Conservation (phyloP, 768 basidiomycete species). For the Kondoa malvinella region DNA sequence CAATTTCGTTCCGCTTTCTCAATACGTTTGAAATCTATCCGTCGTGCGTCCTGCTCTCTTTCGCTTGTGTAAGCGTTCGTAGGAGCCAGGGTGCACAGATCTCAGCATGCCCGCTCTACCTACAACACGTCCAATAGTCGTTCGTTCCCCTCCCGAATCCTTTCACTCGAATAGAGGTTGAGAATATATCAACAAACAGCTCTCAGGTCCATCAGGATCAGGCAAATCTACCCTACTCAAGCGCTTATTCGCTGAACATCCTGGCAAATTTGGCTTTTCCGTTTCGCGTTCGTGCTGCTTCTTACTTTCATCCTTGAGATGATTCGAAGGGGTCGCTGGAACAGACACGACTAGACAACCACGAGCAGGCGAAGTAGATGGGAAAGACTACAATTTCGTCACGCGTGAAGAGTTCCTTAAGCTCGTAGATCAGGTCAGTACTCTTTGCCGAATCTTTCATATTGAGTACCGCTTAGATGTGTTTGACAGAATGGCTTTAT, state of each 20-base stretch:
- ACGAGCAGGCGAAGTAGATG: conserved; percentile 62
- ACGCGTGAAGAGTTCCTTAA: conserved; percentile 50
- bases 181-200: neutral
- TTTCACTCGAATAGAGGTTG: neutral
- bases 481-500: conserved; percentile 50
- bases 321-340: neutral
- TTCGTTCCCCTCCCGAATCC: conserved; percentile 13
- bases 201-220: conserved; percentile 55
- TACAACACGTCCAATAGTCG: conserved; percentile 7
- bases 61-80: no score
- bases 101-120: neutral
- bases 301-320: neutral
- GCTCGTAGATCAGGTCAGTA: conserved; percentile 40
- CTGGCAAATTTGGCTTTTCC: conserved; percentile 76
- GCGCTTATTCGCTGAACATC: conserved; percentile 61
- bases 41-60: neutral
- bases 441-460: neutral
- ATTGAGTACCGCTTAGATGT: neutral
- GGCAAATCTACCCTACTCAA: conserved; percentile 82
- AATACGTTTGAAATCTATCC: conserved; percentile 1
- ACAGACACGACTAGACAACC: conserved; percentile 78
- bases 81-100: no score
- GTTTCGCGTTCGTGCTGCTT: conserved; percentile 55
- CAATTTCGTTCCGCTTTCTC: neutral
- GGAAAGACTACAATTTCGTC: conserved; percentile 76